Percentiles rank a stretch among this genome's conserved stretches.
Evolutionary conservation across 352 stramenopile genomes (phyloP).

Genomic region (Globisporangium cederbergense): DNA sequence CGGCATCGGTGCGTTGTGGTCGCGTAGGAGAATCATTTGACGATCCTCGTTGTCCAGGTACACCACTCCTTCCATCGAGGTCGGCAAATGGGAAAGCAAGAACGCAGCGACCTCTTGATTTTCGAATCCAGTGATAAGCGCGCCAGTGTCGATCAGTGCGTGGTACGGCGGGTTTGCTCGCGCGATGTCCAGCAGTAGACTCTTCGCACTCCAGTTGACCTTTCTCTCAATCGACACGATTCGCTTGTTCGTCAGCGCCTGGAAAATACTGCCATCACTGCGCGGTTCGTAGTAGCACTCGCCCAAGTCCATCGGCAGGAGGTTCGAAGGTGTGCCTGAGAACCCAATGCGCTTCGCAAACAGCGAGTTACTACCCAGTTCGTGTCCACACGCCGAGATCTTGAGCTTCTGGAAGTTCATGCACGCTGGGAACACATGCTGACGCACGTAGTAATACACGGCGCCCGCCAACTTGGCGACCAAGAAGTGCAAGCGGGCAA

Average conservation of each 20-base stretch:
- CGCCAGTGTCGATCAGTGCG: conserved; percentile 89
- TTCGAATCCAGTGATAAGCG: conserved; percentile 88
- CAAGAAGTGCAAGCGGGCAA: conserved; percentile 93
- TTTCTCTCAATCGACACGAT: conserved; percentile 89
- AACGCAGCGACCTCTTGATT: conserved; percentile 88
- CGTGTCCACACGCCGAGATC: conserved; percentile 98
- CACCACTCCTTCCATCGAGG: conserved; percentile 87
- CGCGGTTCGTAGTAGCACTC: conserved; percentile 98
- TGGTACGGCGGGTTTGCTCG: conserved; percentile 70
- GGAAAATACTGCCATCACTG: conserved; percentile 98
- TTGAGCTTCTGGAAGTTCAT: conserved; percentile 99
- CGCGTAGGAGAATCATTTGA: conserved; percentile 91
- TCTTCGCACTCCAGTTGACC: conserved; percentile 74
- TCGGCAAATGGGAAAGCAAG: conserved; percentile 71
- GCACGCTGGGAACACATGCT: conserved; percentile 98
- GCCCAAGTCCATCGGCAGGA: conserved; percentile 98
- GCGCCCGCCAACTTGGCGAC: conserved; percentile 92
- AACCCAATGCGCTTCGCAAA: conserved; percentile 98
- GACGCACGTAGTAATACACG: conserved; percentile 98
- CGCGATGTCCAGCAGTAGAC: conserved; percentile 78
- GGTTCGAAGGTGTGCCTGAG: conserved; percentile 98
- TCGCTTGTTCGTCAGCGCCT: conserved; percentile 92
- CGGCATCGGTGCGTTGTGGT: conserved; percentile 93
- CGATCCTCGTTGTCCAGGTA: conserved; percentile 88
- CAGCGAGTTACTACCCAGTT: conserved; percentile 97